Base-by-base conservation (phyloP, 345 rosid genomes). In the Citrus inodora region DNA sequence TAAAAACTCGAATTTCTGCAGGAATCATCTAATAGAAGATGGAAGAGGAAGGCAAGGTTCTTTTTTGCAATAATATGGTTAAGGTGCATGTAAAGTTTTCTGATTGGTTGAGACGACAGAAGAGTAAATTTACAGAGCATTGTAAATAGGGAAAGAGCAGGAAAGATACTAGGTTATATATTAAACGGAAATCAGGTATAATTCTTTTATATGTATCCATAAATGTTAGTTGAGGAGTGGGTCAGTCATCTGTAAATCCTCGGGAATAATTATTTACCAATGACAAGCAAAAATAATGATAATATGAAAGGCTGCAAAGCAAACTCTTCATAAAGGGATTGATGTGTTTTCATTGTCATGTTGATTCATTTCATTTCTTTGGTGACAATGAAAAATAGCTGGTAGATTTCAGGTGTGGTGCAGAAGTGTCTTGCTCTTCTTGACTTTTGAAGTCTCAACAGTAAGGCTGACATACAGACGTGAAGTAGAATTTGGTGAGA, bases 1-100 rank as follows among this genome's bases (percentile, higher is more conserved):
- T 97, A 17, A 94, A 90, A 86, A 97, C 99, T 28, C 85, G 97
- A 30, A 78, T 85, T 48, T 46, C 90, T 16, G 60, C 68, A 48
- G 51, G 71, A 58, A 79, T 74, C 33, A 79, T 74, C 32, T 74
- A 58, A 80, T n/a, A 63, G 28, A 32, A 68, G 61, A 69, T 28
- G 58, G n/a, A 75, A 42, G 74, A n/a, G 33, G 71, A 40, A 30
- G 28, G 64, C 33, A 17, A 25, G 62, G 46, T 82, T 67, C 46
- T 28, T 63, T 40, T 75, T 70, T 79, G 86, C 76, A 78, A 62
- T 78, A 75, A 71, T 65, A 64, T 75, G 69, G 74, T 53, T 22
- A 55, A 78, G 55, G 53, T 33, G 16, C 62, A 37, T 71, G 79
- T 78, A 79, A 73, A 55, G 65, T 79, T 76, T 63, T 83, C 80